Base-by-base conservation (phyloP, 108 stramenopile genomes). In the Aureococcus anophagefferens region DNA sequence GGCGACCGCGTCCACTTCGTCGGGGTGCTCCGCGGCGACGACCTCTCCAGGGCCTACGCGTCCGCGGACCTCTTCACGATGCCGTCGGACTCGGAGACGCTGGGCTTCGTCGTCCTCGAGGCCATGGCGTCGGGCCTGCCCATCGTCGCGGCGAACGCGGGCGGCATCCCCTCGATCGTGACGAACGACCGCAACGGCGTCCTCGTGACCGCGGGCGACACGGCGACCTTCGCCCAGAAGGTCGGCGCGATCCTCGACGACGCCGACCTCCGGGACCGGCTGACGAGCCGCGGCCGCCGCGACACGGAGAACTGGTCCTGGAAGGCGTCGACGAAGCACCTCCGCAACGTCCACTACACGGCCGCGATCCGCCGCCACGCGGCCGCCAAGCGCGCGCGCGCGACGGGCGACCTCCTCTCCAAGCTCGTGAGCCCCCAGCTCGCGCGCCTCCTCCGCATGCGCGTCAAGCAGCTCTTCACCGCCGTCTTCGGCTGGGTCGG, bases 31-130 rank as follows among this genome's bases (percentile, higher is more conserved):
- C 69, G 69, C 64, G 92, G 90, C 17, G 87, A 85, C 66, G 87
- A 83, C 30, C 76, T 93, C 62, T 85, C 86, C 28, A 70, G 74
- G 64, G 89, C 86, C n/a, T 89, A 90, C 78, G 90, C 92, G 40
- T 87, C 87, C 3, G 92, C 92, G 25, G 94, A 95, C 80, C 88
- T 79, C 30, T 93, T 95, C 77, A 68, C 87, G 25, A 92, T 93
- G 90, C 91, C 94, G 0, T 87, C 84, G 36, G 89, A 89, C 67
- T 86, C 86, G 11, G 94, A 95, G 77, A 92, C 94, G 25, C 77
- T 95, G 4, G 92, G 94, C 25, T 92, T 91, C 73, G 93, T 94
- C 34, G 90, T 90, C 15, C 75, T 94, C 78, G 93, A 94, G 79
- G 85, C 89, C 63, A 92, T 94, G 92, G 93, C 93, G 5, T 79